Conservation (phyloP, 352 stramenopile species). For the Pythium rishiriense region DNA sequence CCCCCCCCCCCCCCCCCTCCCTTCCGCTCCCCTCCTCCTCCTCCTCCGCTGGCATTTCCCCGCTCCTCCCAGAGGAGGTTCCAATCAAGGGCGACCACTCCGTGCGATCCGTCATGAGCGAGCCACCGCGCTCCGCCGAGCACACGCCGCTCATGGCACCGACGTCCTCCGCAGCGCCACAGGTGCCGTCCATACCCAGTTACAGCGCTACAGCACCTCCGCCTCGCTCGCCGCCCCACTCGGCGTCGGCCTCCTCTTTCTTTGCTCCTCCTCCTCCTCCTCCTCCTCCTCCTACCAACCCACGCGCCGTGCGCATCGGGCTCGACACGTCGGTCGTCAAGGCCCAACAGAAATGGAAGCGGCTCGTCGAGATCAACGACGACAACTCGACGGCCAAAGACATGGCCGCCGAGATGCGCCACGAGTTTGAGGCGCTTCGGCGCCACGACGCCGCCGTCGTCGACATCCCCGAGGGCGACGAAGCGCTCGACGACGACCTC, state of each 20-base stretch:
- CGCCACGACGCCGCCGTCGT: slow-evolving; percentile 26
- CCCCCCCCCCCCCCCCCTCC: too few species aligned
- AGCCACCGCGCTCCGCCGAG: slow-evolving; percentile 5
- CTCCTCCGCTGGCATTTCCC: too few species aligned
- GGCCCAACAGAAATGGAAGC: slow-evolving; percentile 86
- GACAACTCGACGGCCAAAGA: slow-evolving; percentile 82
- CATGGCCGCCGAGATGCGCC: slow-evolving; percentile 80
- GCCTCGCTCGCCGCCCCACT: not conserved
- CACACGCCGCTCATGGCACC: slow-evolving; percentile 27
- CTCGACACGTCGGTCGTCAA: slow-evolving; percentile 68
- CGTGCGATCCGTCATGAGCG: slow-evolving; percentile 24
- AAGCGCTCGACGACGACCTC: slow-evolving; percentile 13
- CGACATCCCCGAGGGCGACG: slow-evolving; percentile 14
- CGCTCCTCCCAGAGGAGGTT: too few species aligned
- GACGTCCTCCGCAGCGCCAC: slow-evolving; percentile 3
- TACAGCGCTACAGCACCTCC: slow-evolving; percentile 4
- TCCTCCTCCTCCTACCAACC: slow-evolving; percentile 12
- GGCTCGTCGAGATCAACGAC: slow-evolving; percentile 68
- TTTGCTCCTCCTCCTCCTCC: not conserved
- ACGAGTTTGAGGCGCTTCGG: slow-evolving; percentile 65
- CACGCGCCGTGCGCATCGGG: slow-evolving; percentile 46
- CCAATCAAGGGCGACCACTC: too few species aligned
- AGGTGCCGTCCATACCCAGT: slow-evolving; percentile 13
- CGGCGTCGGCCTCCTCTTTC: not conserved
- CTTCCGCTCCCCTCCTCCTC: too few species aligned